Base-by-base conservation (phyloP, 2,329 filamentous ascomycete genomes). In the Aspergillus melleus region DNA sequence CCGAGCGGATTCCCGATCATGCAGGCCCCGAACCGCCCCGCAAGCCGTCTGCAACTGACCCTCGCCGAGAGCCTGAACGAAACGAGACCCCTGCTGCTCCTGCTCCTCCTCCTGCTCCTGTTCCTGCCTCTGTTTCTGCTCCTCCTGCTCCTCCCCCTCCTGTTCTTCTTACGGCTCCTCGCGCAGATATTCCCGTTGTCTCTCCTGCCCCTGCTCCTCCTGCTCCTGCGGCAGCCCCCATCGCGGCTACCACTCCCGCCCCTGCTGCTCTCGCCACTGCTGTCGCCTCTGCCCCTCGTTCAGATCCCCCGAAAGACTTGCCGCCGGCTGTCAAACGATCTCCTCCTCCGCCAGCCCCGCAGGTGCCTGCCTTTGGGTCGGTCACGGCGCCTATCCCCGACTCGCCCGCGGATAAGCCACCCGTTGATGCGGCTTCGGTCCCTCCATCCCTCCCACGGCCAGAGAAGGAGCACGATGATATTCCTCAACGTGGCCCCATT, bases 301-400 rank as follows among this genome's bases (percentile, higher is more conserved):
- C 69, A 19, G 74, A 76, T 39, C 54, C 60, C 2, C 36, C 63
- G 8, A 72, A 74, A 51, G 72, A 75, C 5, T 55, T 66, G 6
- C 64, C 66, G 20, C 60, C 66, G 20, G 57, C 66, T 10, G 52
- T 55, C 20, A 74, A 76, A 58, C 66, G 68, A 6, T 77, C 76
- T 4, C 72, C 76, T 2, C 76, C 76, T 16, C 74, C 74, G 26
- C 71, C 76, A 14, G 74, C 70, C 52, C 76, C 76, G n/a, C 76
- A 78, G 53, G 76, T 78, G 9, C 76, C 77, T 29, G 76, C 77
- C 2, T 78, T 79, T 69, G 76, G 76, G 20, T 77, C 75, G 4
- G 67, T 78, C 11, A 64, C 71, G 20, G 65, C 72, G 12, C 69
- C 71, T 12, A 68, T 71, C 19, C 65, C 65, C 1, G 63, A 64